Evolutionary conservation across 2,329 filamentous ascomycete genomes (phyloP).

Genomic region (Ophiocordyceps camponoti-rufipedis): DNA sequence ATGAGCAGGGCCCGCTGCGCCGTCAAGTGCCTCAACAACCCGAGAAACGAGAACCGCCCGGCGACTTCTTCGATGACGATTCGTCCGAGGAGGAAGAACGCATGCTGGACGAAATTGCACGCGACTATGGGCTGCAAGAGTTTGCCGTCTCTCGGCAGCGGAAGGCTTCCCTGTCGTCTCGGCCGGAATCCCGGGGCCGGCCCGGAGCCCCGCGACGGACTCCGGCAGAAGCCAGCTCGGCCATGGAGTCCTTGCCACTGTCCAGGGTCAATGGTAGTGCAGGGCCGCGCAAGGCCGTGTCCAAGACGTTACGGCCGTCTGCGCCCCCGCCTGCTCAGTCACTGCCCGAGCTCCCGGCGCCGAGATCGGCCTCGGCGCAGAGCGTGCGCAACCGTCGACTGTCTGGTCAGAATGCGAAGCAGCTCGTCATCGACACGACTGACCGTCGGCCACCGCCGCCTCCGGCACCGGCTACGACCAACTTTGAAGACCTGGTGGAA

Average conservation of each 20-base stretch:
- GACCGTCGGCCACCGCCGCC: conserved; percentile 11
- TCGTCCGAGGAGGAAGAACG: conserved; percentile 58
- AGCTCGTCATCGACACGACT: conserved; percentile 73
- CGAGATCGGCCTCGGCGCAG: conserved; percentile 14
- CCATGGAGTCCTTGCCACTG: conserved; percentile 29
- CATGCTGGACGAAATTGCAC: conserved; percentile 74
- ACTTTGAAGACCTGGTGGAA: neutral
- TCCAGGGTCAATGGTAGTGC: conserved; percentile 53
- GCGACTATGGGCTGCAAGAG: conserved; percentile 64
- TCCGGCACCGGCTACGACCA: conserved; percentile 1
- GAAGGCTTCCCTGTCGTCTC: conserved; percentile 34
- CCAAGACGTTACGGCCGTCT: conserved; percentile 8
- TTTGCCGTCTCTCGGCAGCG: conserved; percentile 40
- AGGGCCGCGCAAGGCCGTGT: conserved; percentile 5
- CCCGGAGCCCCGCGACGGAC: conserved; percentile 70
- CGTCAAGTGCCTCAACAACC: conserved; percentile 13
- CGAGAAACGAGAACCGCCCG: conserved; percentile 11
- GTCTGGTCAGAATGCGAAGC: conserved; percentile 63
- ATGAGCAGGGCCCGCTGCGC: conserved; percentile 8
- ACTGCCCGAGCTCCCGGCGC: conserved; percentile 23
- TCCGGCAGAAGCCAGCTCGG: conserved; percentile 31
- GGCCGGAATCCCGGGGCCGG: conserved; percentile 46
- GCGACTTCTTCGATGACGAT: conserved; percentile 44
- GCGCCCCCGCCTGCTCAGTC: conserved; percentile 31
- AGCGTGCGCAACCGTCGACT: conserved; percentile 59